Percentiles rank a stretch among this genome's conserved stretches.
These are phyloP conservation scores for Fusarium dimerum DNA, from an alignment of 2,329 filamentous ascomycete species.

Conservation along the genomic window DNA sequence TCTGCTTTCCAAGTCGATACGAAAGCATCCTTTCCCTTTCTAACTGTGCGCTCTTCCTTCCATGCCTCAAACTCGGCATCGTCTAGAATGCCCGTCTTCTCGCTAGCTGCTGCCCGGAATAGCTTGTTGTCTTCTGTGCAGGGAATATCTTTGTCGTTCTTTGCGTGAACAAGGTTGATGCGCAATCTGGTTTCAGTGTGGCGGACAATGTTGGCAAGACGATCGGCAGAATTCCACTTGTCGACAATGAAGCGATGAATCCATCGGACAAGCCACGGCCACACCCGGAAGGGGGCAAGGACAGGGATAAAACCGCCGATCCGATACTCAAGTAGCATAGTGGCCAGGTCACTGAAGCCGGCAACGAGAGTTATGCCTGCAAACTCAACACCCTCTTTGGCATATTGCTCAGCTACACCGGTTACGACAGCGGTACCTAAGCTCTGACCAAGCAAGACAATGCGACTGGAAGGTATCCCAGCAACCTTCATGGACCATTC, in stretches of 20 bases:
- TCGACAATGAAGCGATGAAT: conserved; percentile 71
- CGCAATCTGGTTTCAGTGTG: conserved; percentile 57
- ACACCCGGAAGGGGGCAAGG: conserved; percentile 70
- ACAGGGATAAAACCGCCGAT: conserved; percentile 78
- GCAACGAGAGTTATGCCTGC: conserved; percentile 79
- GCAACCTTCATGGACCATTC: conserved; percentile 69
- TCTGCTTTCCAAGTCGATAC: conserved; percentile 47
- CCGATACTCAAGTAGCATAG: conserved; percentile 74
- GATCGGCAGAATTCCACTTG: conserved; percentile 72
- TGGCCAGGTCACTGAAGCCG: conserved; percentile 73
- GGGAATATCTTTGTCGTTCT: conserved; percentile 80
- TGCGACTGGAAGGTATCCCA: conserved; percentile 66
- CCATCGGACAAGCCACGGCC: conserved; percentile 63
- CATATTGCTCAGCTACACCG: conserved; percentile 72
- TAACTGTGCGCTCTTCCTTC: conserved; percentile 48
- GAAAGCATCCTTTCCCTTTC: conserved; percentile 48
- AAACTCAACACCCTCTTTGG: conserved; percentile 63
- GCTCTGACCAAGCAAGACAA: conserved; percentile 83
- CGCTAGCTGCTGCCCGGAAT: conserved; percentile 60
- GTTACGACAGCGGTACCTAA: conserved; percentile 83
- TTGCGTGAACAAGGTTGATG: conserved; percentile 76
- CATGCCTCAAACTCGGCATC: conserved; percentile 41
- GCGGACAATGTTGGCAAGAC: conserved; percentile 60
- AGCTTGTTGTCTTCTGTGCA: conserved; percentile 68
- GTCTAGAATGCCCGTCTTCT: conserved; percentile 42